Evolutionary conservation across 1,284 basidiomycete species (phyloP).

Genomic region (Exsudoporus floridanus): DNA sequence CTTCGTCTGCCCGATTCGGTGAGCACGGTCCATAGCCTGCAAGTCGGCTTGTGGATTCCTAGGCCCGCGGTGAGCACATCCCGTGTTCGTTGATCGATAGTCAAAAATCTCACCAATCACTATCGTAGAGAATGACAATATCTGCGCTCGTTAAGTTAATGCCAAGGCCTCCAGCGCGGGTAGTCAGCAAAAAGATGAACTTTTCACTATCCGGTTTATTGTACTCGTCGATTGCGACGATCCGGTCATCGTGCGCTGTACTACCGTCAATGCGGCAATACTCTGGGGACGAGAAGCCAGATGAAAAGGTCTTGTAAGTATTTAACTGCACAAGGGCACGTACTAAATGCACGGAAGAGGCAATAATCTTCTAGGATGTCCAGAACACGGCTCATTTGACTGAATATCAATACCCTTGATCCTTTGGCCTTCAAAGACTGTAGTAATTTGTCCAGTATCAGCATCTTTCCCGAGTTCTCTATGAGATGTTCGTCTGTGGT

Average conservation of each 20-base stretch:
- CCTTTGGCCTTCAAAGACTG: slow-evolving; percentile 89
- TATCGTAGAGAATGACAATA: slow-evolving; percentile 96
- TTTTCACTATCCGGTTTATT: slow-evolving; percentile 95
- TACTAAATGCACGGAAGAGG: slow-evolving; percentile 87
- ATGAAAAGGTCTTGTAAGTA: neutral
- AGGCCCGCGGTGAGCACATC: slow-evolving; percentile 2
- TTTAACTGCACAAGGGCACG: slow-evolving; percentile 33
- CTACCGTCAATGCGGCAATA: slow-evolving; percentile 98
- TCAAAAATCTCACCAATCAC: slow-evolving; percentile 71
- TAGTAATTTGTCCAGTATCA: slow-evolving; percentile 94
- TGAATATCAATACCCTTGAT: slow-evolving; percentile 95
- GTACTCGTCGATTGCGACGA: slow-evolving; percentile 95
- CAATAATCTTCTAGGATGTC: slow-evolving; percentile 99
- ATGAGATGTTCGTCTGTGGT: slow-evolving; percentile 98
- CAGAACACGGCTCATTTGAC: slow-evolving; percentile 93
- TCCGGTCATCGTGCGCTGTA: slow-evolving; percentile 96
- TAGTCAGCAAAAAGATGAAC: slow-evolving; percentile 97
- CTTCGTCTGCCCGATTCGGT: slow-evolving; percentile 98
- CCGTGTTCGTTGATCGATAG: slow-evolving; percentile 5
- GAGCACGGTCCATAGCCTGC: slow-evolving; percentile 99
- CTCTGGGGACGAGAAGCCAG: slow-evolving; percentile 45
- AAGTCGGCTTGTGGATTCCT: slow-evolving; percentile 99
- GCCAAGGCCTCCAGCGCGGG: slow-evolving; percentile 96
- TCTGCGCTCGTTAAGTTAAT: slow-evolving; percentile 97
- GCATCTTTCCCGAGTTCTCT: slow-evolving; percentile 96